These are phyloP conservation scores for Pleurotus sapidus DNA, from an alignment of 768 basidiomycete species.

Conservation along the genomic window DNA sequence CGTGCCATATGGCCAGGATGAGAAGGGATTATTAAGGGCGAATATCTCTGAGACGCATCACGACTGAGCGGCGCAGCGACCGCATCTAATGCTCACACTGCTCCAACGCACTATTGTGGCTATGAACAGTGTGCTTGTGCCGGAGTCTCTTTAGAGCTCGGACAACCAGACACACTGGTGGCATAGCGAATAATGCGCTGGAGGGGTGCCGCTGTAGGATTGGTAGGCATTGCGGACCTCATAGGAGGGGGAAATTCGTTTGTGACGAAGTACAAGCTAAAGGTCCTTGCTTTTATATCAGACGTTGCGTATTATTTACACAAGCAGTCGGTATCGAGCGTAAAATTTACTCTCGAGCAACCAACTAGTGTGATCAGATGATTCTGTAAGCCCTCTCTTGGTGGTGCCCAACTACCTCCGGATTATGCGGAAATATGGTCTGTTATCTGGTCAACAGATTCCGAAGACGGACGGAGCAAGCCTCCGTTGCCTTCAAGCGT, in stretches of 20 bases:
- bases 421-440: background rate
- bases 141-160: background rate
- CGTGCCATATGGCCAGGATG: too few species aligned
- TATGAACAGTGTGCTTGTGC: conserved; percentile 12
- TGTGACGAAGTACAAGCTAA: background rate
- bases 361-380: conserved; percentile 1
- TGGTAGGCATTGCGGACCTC: background rate
- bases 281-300: background rate
- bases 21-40: too few species aligned
- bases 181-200: conserved; percentile 11
- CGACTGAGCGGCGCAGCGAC: too few species aligned
- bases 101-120: conserved; percentile 10
- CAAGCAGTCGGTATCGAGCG: background rate
- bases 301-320: background rate
- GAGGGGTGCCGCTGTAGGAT: background rate
- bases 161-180: background rate
- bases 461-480: conserved; percentile 6
- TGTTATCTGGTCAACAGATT: conserved; percentile 1
- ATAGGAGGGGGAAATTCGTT: background rate
- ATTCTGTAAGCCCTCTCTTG: background rate
- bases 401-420: conserved; percentile 6
- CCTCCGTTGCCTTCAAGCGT: conserved; percentile 4
- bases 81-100: background rate
- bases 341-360: background rate
- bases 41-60: too few species aligned